Conservation (phyloP, 139 green algal genomes). For the Volvox africanus region DNA sequence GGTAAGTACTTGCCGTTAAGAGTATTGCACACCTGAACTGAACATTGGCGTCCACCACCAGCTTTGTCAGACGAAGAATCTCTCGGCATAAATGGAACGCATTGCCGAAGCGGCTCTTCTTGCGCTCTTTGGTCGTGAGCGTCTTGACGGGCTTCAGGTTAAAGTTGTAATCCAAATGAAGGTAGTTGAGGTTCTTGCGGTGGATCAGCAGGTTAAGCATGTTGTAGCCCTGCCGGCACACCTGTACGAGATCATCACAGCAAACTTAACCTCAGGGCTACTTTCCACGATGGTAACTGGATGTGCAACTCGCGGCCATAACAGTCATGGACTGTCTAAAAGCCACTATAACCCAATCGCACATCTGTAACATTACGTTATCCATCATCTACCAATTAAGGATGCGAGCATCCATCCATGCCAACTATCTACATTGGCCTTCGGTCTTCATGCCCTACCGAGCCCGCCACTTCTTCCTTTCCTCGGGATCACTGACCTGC, state of each 20-base stretch:
- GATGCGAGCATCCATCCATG: no score
- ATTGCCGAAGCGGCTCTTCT: conserved; percentile 99
- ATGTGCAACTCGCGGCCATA: no score
- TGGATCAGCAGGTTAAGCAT: conserved; percentile 99
- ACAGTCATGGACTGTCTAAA: no score
- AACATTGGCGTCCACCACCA: conserved; percentile 97
- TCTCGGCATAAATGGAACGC: conserved; percentile 99
- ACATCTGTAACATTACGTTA: no score
- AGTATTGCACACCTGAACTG: conserved; percentile 81
- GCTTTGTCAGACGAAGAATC: conserved; percentile 99
- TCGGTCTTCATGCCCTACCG: no score
- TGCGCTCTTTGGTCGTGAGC: conserved; percentile 99
- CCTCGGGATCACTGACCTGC: conserved; percentile 66
- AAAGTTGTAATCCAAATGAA: conserved; percentile 99
- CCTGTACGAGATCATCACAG: conserved; percentile 68
- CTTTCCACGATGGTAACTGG: no score
- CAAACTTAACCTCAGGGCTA: no score
- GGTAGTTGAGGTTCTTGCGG: conserved; percentile 99
- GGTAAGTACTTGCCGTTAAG: no score
- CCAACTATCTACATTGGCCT: no score
- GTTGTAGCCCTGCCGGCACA: conserved; percentile 99
- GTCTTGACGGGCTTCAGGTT: conserved; percentile 99
- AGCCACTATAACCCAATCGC: no score
- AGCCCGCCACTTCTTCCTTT: no score
- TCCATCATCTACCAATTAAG: no score